A percentile compares a stretch with the other conserved stretches of the same genome.
These are phyloP conservation scores for Olyra latifolia DNA, from an alignment of 176 grass and related monocot genomes.

Conservation along the genomic window DNA sequence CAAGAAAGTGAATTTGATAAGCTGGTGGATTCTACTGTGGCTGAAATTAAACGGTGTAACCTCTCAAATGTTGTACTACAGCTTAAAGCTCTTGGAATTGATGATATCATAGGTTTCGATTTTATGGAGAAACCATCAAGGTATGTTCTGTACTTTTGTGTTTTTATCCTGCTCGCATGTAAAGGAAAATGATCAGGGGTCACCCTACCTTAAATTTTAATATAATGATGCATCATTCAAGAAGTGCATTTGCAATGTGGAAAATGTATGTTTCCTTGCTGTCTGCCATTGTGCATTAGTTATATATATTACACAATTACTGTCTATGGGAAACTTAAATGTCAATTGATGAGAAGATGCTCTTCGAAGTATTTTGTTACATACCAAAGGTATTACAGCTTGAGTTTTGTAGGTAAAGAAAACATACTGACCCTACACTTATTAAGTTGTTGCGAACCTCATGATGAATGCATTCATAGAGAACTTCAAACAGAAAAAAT, in stretches of 20 bases:
- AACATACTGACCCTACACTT: neutral
- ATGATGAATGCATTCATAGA: neutral
- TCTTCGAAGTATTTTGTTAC: conserved; percentile 15
- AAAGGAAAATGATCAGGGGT: neutral
- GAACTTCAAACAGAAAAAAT: too few species aligned
- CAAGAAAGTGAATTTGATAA: conserved; percentile 87
- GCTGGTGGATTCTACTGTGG: conserved; percentile 76
- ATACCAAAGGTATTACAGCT: neutral
- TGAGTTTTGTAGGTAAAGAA: conserved; percentile 2
- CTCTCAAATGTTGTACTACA: conserved; percentile 93
- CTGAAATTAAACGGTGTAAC: conserved; percentile 96
- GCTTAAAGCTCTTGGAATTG: conserved; percentile 93
- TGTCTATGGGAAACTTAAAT: neutral
- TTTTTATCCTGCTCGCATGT: neutral
- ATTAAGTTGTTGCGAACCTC: neutral
- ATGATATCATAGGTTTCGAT: conserved; percentile 96
- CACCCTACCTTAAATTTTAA: neutral
- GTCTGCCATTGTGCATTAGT: neutral
- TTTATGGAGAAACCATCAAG: conserved; percentile 98
- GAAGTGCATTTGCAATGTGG: neutral
- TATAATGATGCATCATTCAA: neutral
- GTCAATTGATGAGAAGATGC: conserved; percentile 4
- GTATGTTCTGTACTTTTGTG: conserved; percentile 31
- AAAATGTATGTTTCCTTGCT: neutral
- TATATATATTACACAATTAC: neutral